Evolutionary conservation across 2,329 filamentous ascomycete species (phyloP).

Genomic region (Sporothrix pseudoabietina): DNA sequence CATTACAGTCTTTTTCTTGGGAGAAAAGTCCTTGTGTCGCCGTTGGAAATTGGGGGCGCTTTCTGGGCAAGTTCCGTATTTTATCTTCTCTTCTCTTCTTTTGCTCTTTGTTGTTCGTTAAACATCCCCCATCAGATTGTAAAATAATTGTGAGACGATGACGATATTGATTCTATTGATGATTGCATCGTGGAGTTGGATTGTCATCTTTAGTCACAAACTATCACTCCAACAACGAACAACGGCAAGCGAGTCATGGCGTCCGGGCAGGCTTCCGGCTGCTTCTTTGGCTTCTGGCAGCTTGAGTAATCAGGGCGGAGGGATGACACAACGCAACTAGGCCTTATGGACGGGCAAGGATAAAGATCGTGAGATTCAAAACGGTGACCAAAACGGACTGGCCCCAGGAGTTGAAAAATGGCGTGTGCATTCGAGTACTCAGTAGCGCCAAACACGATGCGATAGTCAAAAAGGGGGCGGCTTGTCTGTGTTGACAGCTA

Average conservation of each 20-base stretch:
- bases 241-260: slow-evolving; percentile 8
- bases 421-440: neutral
- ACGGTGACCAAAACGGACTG: slow-evolving; percentile 25
- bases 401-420: neutral
- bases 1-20: neutral
- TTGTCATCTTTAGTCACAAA: neutral
- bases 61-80: neutral
- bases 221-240: neutral
- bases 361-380: slow-evolving; percentile 1
- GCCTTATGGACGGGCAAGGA: neutral
- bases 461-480: neutral
- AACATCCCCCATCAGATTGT: neutral
- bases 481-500: neutral
- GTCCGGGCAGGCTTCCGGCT: neutral
- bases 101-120: neutral
- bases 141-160: neutral
- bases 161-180: neutral
- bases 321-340: neutral
- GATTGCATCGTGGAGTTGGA: neutral
- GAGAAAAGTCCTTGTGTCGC: neutral
- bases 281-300: neutral
- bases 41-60: neutral
- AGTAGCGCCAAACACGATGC: slow-evolving; percentile 6
- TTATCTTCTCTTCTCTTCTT: neutral
- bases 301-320: slow-evolving; percentile 17